These are phyloP conservation scores for Stephanodiscus minutulus DNA, from an alignment of 108 stramenopile species.

Conservation along the genomic window DNA sequence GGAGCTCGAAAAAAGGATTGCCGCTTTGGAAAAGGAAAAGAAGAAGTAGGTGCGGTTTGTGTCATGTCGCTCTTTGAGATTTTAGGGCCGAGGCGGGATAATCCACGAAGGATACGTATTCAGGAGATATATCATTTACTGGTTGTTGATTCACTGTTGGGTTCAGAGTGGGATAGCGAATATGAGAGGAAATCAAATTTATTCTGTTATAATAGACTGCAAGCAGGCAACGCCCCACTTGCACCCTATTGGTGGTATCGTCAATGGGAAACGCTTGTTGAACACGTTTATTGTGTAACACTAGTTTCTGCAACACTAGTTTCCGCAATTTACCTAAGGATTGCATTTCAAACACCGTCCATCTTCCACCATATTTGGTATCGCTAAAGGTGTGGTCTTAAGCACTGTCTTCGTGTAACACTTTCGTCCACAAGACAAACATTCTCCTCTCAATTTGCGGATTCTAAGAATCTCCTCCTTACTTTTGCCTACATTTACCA, in stretches of 20 bases:
- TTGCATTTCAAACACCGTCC: too few relatives aligned
- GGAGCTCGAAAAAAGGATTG: conserved; percentile 73
- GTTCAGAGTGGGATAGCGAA: neutral
- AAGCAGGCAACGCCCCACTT: conserved; percentile 14
- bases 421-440: conserved; percentile 17
- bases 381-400: conserved; percentile 5
- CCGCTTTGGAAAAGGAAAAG: conserved; percentile 71
- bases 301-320: too few relatives aligned
- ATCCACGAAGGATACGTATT: neutral
- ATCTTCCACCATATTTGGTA: too few relatives aligned
- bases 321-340: too few relatives aligned
- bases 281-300: neutral
- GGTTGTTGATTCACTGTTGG: neutral
- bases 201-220: neutral
- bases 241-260: conserved; percentile 5
- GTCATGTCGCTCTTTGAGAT: neutral
- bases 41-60: conserved; percentile 23
- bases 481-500: neutral
- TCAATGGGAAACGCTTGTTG: too few relatives aligned
- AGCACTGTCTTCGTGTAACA: neutral
- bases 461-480: neutral
- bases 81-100: neutral
- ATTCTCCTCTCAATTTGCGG: conserved; percentile 9
- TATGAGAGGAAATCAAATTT: neutral
- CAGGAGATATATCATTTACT: neutral